A percentile compares a stretch with the other conserved stretches of the same genome.
phyloP scores from a whole-genome alignment of 495 filamentous ascomycete species.

The Saxispiralis lemnorum region DNA sequence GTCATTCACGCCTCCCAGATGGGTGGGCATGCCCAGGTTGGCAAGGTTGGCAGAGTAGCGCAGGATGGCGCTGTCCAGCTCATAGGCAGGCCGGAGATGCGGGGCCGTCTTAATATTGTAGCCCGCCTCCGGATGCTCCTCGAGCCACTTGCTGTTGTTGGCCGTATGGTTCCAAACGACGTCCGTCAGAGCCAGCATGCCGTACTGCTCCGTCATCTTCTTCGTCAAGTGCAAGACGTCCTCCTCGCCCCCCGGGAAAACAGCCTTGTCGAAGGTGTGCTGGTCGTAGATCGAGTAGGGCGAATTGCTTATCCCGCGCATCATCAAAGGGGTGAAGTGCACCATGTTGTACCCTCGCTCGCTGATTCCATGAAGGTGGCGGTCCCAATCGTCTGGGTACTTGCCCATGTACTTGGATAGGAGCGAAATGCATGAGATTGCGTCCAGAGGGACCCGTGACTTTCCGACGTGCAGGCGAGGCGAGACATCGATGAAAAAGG shows the following conservation, averaged over 20 bases:
- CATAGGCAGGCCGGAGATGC: constrained; percentile 74
- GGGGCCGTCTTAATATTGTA: constrained; percentile 90
- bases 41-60: constrained; percentile 55
- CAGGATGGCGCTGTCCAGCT: constrained; percentile 69
- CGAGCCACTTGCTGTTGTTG: constrained; percentile 82
- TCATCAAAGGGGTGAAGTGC: constrained; percentile 88
- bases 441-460: constrained; percentile 55
- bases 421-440: constrained; percentile 81
- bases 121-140: constrained; percentile 86
- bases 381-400: constrained; percentile 75
- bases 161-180: constrained; percentile 98
- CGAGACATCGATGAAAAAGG: constrained; percentile 84
- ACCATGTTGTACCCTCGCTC: constrained; percentile 95
- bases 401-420: constrained; percentile 96
- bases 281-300: constrained; percentile 96
- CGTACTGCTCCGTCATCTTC: constrained; percentile 70
- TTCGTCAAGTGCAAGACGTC: constrained; percentile 61
- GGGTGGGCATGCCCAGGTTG: constrained; percentile 51
- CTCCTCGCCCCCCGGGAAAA: constrained; percentile 73
- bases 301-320: constrained; percentile 77
- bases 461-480: constrained; percentile 61
- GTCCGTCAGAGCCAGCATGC: constrained; percentile 77
- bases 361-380: constrained; percentile 69
- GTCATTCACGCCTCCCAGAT: constrained; percentile 51
- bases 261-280: constrained; percentile 60